Evolutionary conservation across 2,329 filamentous ascomycete genomes (phyloP).

Genomic region (Didymella lethalis): DNA sequence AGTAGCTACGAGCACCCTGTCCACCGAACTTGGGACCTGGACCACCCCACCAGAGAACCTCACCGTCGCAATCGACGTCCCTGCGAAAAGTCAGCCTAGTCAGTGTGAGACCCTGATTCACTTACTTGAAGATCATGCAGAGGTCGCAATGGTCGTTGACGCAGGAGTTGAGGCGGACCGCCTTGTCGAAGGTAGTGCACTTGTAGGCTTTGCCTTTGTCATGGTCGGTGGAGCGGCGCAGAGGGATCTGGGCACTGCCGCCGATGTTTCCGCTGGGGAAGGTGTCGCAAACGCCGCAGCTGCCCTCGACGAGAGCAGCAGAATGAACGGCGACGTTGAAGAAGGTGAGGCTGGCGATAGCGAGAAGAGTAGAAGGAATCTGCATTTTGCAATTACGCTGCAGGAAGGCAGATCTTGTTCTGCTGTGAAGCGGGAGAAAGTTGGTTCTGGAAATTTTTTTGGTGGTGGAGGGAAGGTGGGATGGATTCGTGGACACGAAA

Average conservation of each 20-base stretch:
- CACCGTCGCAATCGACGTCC: constrained; percentile 8
- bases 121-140: constrained; percentile 17
- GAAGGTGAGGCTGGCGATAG: not conserved
- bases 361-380: not conserved
- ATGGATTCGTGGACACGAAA: not conserved
- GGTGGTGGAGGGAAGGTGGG: not conserved
- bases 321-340: constrained; percentile 4
- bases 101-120: not conserved
- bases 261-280: not conserved
- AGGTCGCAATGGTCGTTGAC: constrained; percentile 5
- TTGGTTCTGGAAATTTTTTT: not conserved
- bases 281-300: constrained; percentile 15
- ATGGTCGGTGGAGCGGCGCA: constrained; percentile 3
- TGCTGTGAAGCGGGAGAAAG: not conserved
- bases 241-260: constrained; percentile 12
- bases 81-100: not conserved
- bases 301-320: not conserved
- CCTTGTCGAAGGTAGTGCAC: constrained; percentile 10
- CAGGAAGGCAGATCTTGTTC: not conserved
- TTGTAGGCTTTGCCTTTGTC: constrained; percentile 7
- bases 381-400: not conserved
- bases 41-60: constrained; percentile 6
- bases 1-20: constrained; percentile 12
- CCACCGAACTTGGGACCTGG: not conserved
- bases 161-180: constrained; percentile 9